phyloP scores from a whole-genome alignment of 768 basidiomycete genomes.

The Ramaria sp. region DNA sequence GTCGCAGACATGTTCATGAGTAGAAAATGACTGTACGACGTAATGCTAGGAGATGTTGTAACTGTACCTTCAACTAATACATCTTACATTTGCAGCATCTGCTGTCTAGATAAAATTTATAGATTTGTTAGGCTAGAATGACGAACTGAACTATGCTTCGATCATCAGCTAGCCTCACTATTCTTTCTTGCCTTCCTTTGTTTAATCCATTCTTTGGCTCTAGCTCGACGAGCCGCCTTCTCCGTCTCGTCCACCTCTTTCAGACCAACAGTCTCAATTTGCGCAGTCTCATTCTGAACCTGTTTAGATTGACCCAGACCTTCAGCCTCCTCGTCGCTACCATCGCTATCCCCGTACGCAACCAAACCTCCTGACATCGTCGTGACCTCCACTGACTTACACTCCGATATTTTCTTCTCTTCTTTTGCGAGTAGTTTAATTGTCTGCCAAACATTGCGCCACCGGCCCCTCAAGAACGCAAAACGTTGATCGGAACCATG shows the following conservation, averaged over 20 bases:
- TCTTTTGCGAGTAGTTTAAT: slow-evolving; percentile 36
- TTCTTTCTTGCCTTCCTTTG: slow-evolving; percentile 28
- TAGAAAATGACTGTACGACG: too few species aligned
- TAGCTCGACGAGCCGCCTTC: slow-evolving; percentile 40
- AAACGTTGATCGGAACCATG: slow-evolving; percentile 71
- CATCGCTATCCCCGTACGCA: slow-evolving; percentile 32
- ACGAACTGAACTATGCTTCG: too few species aligned
- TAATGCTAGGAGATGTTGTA: too few species aligned
- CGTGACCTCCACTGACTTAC: slow-evolving; percentile 8
- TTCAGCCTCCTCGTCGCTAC: slow-evolving; percentile 22
- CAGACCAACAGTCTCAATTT: background rate
- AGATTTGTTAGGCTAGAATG: too few species aligned
- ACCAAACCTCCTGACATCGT: slow-evolving; percentile 6
- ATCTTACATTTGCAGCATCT: too few species aligned
- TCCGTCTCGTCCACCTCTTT: slow-evolving; percentile 18
- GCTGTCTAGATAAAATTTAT: too few species aligned
- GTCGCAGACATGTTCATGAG: too few species aligned
- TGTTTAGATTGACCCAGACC: slow-evolving; percentile 17
- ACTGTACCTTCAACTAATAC: too few species aligned
- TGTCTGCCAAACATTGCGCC: slow-evolving; percentile 51
- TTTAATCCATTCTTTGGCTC: slow-evolving; percentile 49
- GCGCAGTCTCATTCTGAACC: slow-evolving; percentile 10
- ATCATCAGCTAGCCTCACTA: too few species aligned
- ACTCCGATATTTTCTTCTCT: slow-evolving; percentile 12
- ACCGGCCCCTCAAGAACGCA: slow-evolving; percentile 71